Evolutionary conservation across 2,329 filamentous ascomycete genomes (phyloP), one percentile per base, ranked within the genome.

Genomic region (Apiospora hydei): DNA sequence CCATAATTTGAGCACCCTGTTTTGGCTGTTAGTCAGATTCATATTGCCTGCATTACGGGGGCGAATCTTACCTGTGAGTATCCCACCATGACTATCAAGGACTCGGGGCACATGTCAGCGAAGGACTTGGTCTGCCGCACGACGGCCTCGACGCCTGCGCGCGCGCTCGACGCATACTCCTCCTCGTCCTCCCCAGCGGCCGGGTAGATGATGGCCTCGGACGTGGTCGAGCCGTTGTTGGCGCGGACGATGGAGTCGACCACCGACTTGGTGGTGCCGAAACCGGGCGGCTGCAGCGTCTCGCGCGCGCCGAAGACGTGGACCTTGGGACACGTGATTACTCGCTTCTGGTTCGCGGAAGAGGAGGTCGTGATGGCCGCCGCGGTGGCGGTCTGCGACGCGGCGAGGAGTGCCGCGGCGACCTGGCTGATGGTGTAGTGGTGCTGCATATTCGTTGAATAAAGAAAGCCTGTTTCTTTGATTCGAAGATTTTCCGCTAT

Each of bases 1-100:
- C 89, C 76, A 89, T 86, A 72, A 91, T 91, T 80, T 92, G 88
- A 47, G 86, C 88, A 57, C 89, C 89, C 86, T 90, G 41, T 18
- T 47, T 47, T 11, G 16, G 10, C 38, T 64, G 18, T n/a, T 11
- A 6, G 21, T 24, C 14, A 66, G 44, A 44, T 43, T 11, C 41
- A 10, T 3, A 66, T 41, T 41, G 26, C 21, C 18, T 24, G 6
- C 1, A 46, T 34, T 47, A 24, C 8, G 13, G 6, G 13, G 30
- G 16, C 4, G 18, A 6, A 1, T n/a, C 81, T 30, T 77, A 88
- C 88, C 82, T 90, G 89, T 4, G 88, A 90, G 78, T 91, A 91
- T 64, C 89, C 89, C 67, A 91, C 88, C 72, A 91, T 80, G 10
- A 91, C 85, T 30, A 91, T 81, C 74, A 88, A 81, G 4, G 87